These are phyloP conservation scores for Yarrowia yakushimensis DNA, from an alignment of 805 yeast species.

Conservation along the genomic window DNA sequence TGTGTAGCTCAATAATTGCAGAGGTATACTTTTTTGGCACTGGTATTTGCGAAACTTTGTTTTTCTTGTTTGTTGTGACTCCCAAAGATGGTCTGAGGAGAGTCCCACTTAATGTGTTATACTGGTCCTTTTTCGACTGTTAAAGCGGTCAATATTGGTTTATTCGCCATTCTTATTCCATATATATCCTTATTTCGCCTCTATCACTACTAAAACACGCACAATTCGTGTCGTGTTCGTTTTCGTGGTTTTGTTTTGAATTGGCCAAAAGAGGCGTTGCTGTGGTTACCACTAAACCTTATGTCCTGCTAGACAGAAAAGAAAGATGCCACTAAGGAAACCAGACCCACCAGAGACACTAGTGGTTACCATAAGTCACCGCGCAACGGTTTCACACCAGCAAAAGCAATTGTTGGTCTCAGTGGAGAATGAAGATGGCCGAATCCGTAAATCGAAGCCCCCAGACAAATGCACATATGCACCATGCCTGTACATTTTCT, in stretches of 20 bases:
- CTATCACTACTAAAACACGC: background rate
- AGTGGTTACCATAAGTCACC: background rate
- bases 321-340: background rate
- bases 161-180: background rate
- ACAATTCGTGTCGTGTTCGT: background rate
- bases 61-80: constrained; percentile 13
- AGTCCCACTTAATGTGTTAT: background rate
- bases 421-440: background rate
- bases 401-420: background rate
- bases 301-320: background rate
- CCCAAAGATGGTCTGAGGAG: constrained; percentile 1
- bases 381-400: background rate
- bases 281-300: background rate
- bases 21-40: background rate
- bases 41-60: background rate
- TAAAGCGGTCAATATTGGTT: background rate
- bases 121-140: background rate
- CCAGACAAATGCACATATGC: background rate
- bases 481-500: background rate
- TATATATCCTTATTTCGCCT: background rate
- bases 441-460: background rate
- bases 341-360: background rate
- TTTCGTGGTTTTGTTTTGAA: constrained; percentile 20
- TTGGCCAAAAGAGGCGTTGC: constrained; percentile 4
- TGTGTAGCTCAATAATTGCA: background rate